These are phyloP conservation scores for Gaeumannomyces tritici DNA, from an alignment of 2,329 filamentous ascomycete species.

Conservation along the genomic window DNA sequence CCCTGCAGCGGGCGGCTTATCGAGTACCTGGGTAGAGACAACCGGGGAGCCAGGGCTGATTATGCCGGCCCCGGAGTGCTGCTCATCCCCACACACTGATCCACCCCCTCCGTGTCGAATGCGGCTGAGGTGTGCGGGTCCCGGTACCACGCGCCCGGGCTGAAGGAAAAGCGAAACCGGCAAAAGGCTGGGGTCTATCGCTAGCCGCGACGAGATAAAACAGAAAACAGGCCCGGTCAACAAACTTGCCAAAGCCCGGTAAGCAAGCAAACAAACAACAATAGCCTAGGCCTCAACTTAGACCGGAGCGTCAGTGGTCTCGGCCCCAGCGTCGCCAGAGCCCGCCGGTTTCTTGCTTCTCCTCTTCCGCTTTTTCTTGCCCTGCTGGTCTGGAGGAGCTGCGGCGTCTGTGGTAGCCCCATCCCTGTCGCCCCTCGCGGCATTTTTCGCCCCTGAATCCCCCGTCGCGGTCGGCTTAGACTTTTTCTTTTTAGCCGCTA, in stretches of 20 bases:
- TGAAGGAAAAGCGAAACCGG: too few species aligned
- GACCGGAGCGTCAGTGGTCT: background rate
- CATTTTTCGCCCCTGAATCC: background rate
- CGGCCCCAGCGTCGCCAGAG: background rate
- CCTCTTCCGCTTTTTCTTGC: slow-evolving; percentile 15
- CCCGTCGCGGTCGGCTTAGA: background rate
- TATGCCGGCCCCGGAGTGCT: background rate
- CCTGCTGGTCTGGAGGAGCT: background rate
- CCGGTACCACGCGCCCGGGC: too few species aligned
- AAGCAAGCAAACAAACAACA: background rate
- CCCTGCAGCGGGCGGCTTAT: background rate
- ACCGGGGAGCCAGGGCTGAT: background rate
- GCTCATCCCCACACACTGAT: background rate
- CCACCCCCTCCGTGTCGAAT: too few species aligned
- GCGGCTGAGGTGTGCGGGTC: too few species aligned
- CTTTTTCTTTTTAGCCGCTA: slow-evolving; percentile 24
- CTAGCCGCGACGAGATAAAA: background rate
- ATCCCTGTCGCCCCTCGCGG: background rate
- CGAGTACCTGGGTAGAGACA: background rate
- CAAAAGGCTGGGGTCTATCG: background rate
- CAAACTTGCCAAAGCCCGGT: background rate
- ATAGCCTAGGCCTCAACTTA: background rate
- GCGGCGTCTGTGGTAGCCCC: background rate
- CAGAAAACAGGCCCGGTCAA: background rate
- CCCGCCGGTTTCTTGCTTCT: slow-evolving; percentile 11